Conservation (phyloP, 257 asterid genomes). For the Linaria vulgaris region DNA sequence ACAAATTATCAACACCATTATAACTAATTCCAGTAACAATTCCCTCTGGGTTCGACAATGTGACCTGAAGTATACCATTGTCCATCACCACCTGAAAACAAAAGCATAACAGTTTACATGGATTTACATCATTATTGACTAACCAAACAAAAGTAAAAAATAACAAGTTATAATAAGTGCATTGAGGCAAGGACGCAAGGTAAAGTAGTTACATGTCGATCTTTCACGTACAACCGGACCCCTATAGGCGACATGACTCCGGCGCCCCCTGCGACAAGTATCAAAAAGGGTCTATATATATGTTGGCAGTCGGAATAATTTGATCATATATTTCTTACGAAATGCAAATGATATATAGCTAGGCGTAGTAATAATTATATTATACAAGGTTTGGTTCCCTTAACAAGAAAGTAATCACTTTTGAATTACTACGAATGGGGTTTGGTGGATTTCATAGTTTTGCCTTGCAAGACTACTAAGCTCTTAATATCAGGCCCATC, state of each 20-base stretch:
- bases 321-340: slow-evolving; percentile 15
- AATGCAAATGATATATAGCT: slow-evolving; percentile 20
- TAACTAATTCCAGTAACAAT: slow-evolving; percentile 49
- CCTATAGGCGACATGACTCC: slow-evolving; percentile 62
- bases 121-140: background rate
- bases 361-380: background rate
- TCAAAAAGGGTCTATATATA: slow-evolving; percentile 15
- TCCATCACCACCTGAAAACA: slow-evolving; percentile 52
- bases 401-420: slow-evolving; percentile 34
- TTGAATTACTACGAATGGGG: slow-evolving; percentile 26
- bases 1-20: slow-evolving; percentile 49
- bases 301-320: background rate
- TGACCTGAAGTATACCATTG: slow-evolving; percentile 55
- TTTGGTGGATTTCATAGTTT: slow-evolving; percentile 36
- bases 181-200: background rate
- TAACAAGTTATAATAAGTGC: too few species aligned
- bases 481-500: slow-evolving; percentile 11
- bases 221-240: slow-evolving; percentile 54
- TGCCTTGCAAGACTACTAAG: slow-evolving; percentile 35
- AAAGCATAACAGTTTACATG: background rate
- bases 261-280: slow-evolving; percentile 31
- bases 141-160: background rate
- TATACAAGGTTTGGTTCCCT: slow-evolving; percentile 33
- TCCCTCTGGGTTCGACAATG: slow-evolving; percentile 57
- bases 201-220: slow-evolving; percentile 50